phyloP scores from a whole-genome alignment of 2,329 filamentous ascomycete species.

The Alternaria infectoria region DNA sequence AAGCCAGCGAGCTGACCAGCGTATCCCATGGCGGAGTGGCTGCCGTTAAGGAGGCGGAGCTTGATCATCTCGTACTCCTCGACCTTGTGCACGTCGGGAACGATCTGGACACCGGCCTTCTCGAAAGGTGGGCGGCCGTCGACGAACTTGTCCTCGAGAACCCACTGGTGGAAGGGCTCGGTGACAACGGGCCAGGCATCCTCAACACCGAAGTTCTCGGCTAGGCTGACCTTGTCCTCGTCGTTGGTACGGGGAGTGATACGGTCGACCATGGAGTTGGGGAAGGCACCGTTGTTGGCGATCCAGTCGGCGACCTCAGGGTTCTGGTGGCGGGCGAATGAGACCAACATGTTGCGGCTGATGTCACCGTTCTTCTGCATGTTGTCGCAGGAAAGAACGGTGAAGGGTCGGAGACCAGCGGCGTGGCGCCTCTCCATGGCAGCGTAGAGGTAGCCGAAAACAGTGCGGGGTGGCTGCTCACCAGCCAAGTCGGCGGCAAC shows the following conservation, averaged over 20 bases:
- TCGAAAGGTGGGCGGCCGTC: slow-evolving; percentile 37
- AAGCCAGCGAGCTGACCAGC: slow-evolving; percentile 35
- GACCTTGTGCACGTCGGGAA: slow-evolving; percentile 33
- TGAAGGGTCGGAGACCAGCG: slow-evolving; percentile 35
- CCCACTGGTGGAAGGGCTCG: slow-evolving; percentile 39
- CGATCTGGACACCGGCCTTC: slow-evolving; percentile 39
- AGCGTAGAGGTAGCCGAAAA: slow-evolving; percentile 35
- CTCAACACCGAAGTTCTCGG: slow-evolving; percentile 31
- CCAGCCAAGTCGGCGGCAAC: slow-evolving; percentile 33
- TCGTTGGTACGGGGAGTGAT: slow-evolving; percentile 36
- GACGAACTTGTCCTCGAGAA: slow-evolving; percentile 38
- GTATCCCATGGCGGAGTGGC: slow-evolving; percentile 37
- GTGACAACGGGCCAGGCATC: slow-evolving; percentile 39
- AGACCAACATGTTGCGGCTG: slow-evolving; percentile 33
- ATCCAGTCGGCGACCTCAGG: slow-evolving; percentile 35
- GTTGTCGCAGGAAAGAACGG: slow-evolving; percentile 40
- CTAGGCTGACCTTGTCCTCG: slow-evolving; percentile 27
- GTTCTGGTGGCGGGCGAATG: slow-evolving; percentile 31
- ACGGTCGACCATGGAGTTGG: slow-evolving; percentile 42
- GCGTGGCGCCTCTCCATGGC: slow-evolving; percentile 33
- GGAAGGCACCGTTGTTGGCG: slow-evolving; percentile 36
- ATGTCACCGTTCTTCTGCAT: slow-evolving; percentile 41
- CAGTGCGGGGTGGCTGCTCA: slow-evolving; percentile 29
- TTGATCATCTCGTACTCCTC: slow-evolving; percentile 39
- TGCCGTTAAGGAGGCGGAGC: slow-evolving; percentile 36